Conservation (phyloP, 306 rosid species). For the Cucurbita ficifolia region DNA sequence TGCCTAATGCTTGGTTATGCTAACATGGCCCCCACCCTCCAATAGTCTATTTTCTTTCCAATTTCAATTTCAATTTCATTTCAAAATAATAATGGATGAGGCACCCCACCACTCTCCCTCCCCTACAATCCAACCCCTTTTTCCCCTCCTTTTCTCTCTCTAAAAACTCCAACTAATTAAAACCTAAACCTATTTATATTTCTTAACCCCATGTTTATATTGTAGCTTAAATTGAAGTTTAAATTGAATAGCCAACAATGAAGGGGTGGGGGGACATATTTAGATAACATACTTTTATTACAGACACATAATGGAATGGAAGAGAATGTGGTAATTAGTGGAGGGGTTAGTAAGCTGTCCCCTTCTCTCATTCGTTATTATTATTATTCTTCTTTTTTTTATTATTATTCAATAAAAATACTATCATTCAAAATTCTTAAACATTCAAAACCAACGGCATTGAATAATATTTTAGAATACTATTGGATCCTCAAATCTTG, state of each 20-base stretch:
- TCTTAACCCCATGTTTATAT: no score
- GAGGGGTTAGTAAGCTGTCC: slow-evolving; percentile 19
- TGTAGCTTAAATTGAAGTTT: background rate
- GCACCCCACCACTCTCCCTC: background rate
- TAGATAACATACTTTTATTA: background rate
- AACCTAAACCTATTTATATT: background rate
- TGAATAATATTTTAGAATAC: background rate
- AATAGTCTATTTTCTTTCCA: slow-evolving; percentile 15
- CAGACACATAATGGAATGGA: background rate
- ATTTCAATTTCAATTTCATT: slow-evolving; percentile 7
- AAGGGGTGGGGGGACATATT: no score
- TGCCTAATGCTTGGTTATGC: slow-evolving; percentile 48
- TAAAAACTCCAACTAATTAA: background rate
- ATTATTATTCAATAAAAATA: no score
- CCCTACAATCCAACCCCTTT: background rate
- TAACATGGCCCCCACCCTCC: slow-evolving; percentile 70
- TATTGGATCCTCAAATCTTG: background rate
- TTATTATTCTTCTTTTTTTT: background rate
- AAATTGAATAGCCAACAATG: background rate
- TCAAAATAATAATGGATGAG: slow-evolving; percentile 6
- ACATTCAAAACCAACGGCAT: background rate
- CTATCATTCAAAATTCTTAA: no score
- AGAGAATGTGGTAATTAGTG: slow-evolving; percentile 6
- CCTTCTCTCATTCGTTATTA: background rate
- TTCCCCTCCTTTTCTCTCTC: no score